Percentiles rank a stretch among this genome's conserved stretches.
phyloP scores from a whole-genome alignment of 2,329 filamentous ascomycete genomes.

The Xylariales sp. region DNA sequence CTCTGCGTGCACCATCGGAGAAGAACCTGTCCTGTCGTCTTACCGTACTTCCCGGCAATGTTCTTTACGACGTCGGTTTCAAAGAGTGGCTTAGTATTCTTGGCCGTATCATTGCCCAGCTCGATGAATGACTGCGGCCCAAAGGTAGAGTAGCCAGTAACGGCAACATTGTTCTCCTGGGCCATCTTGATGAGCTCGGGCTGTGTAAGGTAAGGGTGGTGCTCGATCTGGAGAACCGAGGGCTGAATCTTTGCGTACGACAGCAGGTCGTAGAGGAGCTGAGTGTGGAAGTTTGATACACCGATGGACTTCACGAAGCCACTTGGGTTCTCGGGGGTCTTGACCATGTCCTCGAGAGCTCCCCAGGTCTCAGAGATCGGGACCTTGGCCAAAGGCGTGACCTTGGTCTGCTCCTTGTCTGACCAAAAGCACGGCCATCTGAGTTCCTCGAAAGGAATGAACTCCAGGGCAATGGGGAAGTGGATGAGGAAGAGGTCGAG shows the following conservation, averaged over 20 bases:
- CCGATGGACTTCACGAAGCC: constrained; percentile 71
- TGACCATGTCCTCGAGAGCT: constrained; percentile 72
- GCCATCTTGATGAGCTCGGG: constrained; percentile 49
- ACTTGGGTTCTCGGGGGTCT: constrained; percentile 45
- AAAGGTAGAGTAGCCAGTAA: constrained; percentile 63
- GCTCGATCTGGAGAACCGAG: constrained; percentile 79
- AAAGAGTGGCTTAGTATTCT: constrained; percentile 24
- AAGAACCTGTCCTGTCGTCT: constrained; percentile 60
- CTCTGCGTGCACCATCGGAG: constrained; percentile 63
- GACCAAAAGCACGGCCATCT: constrained; percentile 33
- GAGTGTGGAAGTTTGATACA: constrained; percentile 75
- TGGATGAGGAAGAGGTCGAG: constrained; percentile 68
- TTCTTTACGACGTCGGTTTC: constrained; percentile 40
- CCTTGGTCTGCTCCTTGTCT: constrained; percentile 40
- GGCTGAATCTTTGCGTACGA: constrained; percentile 71
- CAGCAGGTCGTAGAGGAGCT: constrained; percentile 73
- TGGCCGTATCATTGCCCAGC: constrained; percentile 20
- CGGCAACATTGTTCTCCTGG: constrained; percentile 49
- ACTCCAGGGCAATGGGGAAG: constrained; percentile 44
- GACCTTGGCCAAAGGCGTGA: constrained; percentile 53
- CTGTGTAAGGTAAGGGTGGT: constrained; percentile 73
- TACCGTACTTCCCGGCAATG: constrained; percentile 50
- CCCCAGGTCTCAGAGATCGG: constrained; percentile 77
- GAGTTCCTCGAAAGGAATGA: constrained; percentile 36
- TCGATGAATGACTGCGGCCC: constrained; percentile 45